A percentile compares a stretch with the other conserved stretches of the same genome.
Conservation (phyloP, 2,329 filamentous ascomycete species). For the Cryphonectria naterciae region DNA sequence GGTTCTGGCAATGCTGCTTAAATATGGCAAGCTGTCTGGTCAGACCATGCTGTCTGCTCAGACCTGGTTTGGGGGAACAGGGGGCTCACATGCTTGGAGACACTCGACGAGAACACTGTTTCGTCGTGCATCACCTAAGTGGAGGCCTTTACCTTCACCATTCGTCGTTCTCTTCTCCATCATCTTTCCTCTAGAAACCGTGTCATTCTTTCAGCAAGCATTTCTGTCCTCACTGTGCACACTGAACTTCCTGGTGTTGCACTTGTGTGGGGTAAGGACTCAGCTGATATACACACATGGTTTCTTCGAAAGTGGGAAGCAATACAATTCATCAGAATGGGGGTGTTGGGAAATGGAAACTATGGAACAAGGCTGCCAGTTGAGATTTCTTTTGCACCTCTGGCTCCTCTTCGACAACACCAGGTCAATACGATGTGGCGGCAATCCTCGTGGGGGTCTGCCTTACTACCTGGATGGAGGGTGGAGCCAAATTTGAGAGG, state of each 20-base stretch:
- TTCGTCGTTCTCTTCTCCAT: background rate
- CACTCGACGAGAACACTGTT: constrained; percentile 11
- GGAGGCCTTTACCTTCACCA: constrained; percentile 12
- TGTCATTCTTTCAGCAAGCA: background rate
- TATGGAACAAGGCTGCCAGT: background rate
- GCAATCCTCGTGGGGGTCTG: background rate
- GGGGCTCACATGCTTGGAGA: constrained; percentile 23
- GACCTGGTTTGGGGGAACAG: constrained; percentile 24
- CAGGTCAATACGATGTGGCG: background rate
- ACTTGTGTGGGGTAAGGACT: background rate
- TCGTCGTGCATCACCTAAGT: constrained; percentile 4
- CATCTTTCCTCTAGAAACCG: background rate
- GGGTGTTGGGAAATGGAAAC: no score
- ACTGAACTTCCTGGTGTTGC: constrained; percentile 7
- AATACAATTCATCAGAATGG: constrained; percentile 18
- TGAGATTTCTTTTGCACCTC: constrained; percentile 17
- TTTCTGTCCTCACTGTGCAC: constrained; percentile 20
- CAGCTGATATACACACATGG: background rate
- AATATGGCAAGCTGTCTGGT: background rate
- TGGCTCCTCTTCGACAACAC: background rate
- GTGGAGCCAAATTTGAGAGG: background rate
- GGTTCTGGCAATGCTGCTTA: background rate
- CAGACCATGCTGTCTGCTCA: constrained; percentile 4
- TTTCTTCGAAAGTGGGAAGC: constrained; percentile 7
- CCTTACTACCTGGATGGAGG: background rate